Percentiles rank a stretch among this genome's conserved stretches.
These are phyloP conservation scores for Sclerotinia spermophila DNA, from an alignment of 2,329 filamentous ascomycete species.

Conservation along the genomic window DNA sequence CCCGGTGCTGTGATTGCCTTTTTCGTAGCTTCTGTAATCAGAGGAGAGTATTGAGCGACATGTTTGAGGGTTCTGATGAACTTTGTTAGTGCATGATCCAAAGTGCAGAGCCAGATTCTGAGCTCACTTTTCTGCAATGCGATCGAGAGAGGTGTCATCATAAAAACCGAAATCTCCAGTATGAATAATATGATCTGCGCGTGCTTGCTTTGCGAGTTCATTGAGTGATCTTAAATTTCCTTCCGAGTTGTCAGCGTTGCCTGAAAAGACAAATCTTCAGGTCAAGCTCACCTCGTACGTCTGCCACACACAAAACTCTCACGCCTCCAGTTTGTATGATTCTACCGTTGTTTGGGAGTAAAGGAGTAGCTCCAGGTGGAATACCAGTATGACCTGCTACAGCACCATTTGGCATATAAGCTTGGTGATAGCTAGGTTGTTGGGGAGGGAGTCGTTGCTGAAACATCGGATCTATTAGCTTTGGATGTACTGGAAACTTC, in stretches of 20 bases:
- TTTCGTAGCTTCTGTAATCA: slow-evolving; percentile 76
- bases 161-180: slow-evolving; percentile 99
- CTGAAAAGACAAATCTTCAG: slow-evolving; percentile 13
- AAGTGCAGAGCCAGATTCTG: slow-evolving; percentile 1
- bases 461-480: slow-evolving; percentile 28
- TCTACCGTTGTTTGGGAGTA: slow-evolving; percentile 65
- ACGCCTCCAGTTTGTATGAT: slow-evolving; percentile 63
- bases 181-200: slow-evolving; percentile 96
- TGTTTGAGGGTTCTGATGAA: slow-evolving; percentile 82
- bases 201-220: slow-evolving; percentile 89
- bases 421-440: slow-evolving; percentile 36
- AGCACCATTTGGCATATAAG: slow-evolving; percentile 61
- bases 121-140: slow-evolving; percentile 93
- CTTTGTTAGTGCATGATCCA: slow-evolving; percentile 28
- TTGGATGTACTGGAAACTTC: slow-evolving; percentile 9
- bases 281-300: slow-evolving; percentile 60
- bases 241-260: slow-evolving; percentile 42
- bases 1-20: slow-evolving; percentile 63
- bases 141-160: slow-evolving; percentile 89
- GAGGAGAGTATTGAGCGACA: slow-evolving; percentile 95
- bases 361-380: slow-evolving; percentile 58
- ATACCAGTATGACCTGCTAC: slow-evolving; percentile 44
- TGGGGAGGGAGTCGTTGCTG: slow-evolving; percentile 38
- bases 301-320: slow-evolving; percentile 66
- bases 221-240: slow-evolving; percentile 95